phyloP scores from a whole-genome alignment of 495 filamentous ascomycete genomes.

The Hypoxylon cercidicola region DNA sequence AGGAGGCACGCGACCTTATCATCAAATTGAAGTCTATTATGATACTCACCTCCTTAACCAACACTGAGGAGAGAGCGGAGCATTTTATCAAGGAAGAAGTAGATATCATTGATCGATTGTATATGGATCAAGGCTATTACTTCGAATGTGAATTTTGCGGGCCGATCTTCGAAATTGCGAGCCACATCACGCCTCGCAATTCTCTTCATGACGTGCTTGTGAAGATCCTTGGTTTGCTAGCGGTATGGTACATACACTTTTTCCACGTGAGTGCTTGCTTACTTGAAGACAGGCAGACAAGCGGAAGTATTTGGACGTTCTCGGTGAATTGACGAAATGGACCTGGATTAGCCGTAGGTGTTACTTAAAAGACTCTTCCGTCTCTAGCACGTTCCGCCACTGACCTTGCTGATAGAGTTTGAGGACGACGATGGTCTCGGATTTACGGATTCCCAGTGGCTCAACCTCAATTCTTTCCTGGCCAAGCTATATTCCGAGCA shows the following conservation, averaged over 20 bases:
- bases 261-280: not conserved
- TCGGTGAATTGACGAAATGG: conserved; percentile 6
- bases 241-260: not conserved
- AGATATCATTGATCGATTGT: not conserved
- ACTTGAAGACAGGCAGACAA: conserved; percentile 1
- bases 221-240: not conserved
- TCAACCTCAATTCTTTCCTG: conserved; percentile 21
- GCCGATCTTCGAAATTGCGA: not conserved
- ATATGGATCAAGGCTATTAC: not conserved
- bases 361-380: not conserved
- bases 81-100: conserved; percentile 4
- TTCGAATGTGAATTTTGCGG: not conserved
- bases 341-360: conserved; percentile 9
- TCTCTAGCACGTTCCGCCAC: not conserved
- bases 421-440: not conserved
- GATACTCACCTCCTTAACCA: not conserved
- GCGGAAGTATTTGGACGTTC: not conserved
- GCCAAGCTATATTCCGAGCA: not conserved
- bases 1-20: not conserved
- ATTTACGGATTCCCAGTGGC: conserved; percentile 13
- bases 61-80: not conserved
- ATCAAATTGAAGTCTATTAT: not conserved
- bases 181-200: not conserved
- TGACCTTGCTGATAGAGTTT: conserved; percentile 4
- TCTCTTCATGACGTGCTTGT: conserved; percentile 16